These are phyloP conservation scores for Colletotrichum sidae DNA, from an alignment of 2,329 filamentous ascomycete species.

Conservation along the genomic window DNA sequence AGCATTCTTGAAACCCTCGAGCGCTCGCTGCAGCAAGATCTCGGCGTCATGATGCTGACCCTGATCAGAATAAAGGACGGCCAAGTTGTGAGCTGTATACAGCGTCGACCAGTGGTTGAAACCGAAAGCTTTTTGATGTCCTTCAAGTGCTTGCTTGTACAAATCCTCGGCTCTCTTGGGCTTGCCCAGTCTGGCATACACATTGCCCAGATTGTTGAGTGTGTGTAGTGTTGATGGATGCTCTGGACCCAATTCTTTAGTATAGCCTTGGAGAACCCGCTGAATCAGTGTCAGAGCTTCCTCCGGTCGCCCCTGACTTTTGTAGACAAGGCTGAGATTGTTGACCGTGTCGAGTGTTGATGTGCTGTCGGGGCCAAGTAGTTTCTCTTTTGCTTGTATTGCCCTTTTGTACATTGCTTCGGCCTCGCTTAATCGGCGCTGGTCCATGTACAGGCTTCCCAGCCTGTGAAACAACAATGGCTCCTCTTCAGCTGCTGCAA, in stretches of 20 bases:
- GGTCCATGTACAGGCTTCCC: slow-evolving; percentile 39
- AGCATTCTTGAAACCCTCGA: too few species aligned
- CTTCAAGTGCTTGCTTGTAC: slow-evolving; percentile 45
- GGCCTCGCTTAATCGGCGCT: slow-evolving; percentile 39
- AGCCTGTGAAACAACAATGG: slow-evolving; percentile 35
- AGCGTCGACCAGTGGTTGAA: slow-evolving; percentile 36
- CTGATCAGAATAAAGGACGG: slow-evolving; percentile 41
- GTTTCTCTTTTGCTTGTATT: slow-evolving; percentile 43
- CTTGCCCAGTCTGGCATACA: slow-evolving; percentile 44
- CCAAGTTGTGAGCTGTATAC: slow-evolving; percentile 39
- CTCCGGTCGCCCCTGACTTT: too few species aligned
- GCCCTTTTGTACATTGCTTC: slow-evolving; percentile 44
- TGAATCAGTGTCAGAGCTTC: too few species aligned
- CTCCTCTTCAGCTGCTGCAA: background rate
- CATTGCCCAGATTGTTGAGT: slow-evolving; percentile 43
- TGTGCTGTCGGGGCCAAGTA: slow-evolving; percentile 36
- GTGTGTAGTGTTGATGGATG: slow-evolving; percentile 38
- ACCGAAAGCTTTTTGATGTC: slow-evolving; percentile 39
- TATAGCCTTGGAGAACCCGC: too few species aligned
- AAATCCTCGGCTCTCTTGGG: slow-evolving; percentile 43
- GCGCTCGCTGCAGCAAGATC: too few species aligned
- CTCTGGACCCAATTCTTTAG: too few species aligned
- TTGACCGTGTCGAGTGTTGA: slow-evolving; percentile 42
- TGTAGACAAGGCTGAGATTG: slow-evolving; percentile 46
- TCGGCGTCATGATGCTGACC: too few species aligned